These are phyloP conservation scores for Penicillium canescens DNA, from an alignment of 495 filamentous ascomycete genomes.

Conservation along the genomic window DNA sequence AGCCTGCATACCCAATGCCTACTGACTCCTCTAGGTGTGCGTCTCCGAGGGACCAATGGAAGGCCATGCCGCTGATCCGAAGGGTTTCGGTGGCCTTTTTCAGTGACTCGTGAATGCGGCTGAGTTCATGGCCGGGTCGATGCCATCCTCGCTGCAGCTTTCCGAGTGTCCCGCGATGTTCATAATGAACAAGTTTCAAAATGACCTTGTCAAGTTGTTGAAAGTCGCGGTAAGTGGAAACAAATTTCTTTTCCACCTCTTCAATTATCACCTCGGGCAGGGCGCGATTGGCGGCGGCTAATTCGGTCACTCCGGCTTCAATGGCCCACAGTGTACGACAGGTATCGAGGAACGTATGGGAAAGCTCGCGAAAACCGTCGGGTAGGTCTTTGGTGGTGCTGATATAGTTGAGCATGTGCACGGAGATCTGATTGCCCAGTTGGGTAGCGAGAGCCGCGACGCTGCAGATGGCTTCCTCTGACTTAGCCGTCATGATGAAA, in stretches of 20 bases:
- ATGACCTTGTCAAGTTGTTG: slow-evolving; percentile 51
- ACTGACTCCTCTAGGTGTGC: slow-evolving; percentile 19
- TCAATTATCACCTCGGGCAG: slow-evolving; percentile 46
- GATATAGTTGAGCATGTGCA: slow-evolving; percentile 58
- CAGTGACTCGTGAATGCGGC: slow-evolving; percentile 26
- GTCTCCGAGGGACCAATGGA: slow-evolving; percentile 26
- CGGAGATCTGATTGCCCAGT: slow-evolving; percentile 50
- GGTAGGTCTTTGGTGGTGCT: slow-evolving; percentile 44
- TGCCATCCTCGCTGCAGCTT: slow-evolving; percentile 52
- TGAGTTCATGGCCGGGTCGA: slow-evolving; percentile 20
- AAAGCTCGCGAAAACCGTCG: slow-evolving; percentile 47
- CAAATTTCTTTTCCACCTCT: slow-evolving; percentile 54
- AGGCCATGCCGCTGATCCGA: slow-evolving; percentile 26
- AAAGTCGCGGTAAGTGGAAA: slow-evolving; percentile 44
- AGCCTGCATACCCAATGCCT: slow-evolving; percentile 24
- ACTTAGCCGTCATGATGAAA: neutral
- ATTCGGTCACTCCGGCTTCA: slow-evolving; percentile 50
- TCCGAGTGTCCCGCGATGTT: slow-evolving; percentile 46
- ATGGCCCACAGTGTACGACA: slow-evolving; percentile 52
- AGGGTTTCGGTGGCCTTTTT: slow-evolving; percentile 21
- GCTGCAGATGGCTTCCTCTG: slow-evolving; percentile 22
- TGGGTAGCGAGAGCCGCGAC: slow-evolving; percentile 26
- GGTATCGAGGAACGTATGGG: slow-evolving; percentile 52
- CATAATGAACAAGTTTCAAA: slow-evolving; percentile 46
- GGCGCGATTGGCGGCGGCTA: slow-evolving; percentile 28